Conservation (phyloP, 1,139 yeast genomes). For the Pichia inconspicua region DNA sequence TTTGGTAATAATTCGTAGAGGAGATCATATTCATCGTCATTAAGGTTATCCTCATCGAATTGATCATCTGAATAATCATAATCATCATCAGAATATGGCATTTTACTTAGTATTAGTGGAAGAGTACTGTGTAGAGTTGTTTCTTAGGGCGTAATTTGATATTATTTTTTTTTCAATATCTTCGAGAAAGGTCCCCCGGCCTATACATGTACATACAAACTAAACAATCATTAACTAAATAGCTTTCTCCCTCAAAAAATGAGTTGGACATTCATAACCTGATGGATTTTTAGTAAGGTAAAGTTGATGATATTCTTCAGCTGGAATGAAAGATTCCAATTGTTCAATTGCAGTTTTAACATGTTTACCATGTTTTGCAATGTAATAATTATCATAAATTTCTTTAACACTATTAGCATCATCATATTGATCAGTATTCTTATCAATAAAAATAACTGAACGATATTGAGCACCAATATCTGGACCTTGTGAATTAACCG, state of each 20-base stretch:
- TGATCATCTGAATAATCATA: slow-evolving; percentile 4
- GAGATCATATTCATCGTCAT: slow-evolving; percentile 15
- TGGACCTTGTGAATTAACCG: slow-evolving; percentile 62
- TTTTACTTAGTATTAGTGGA: too few relatives aligned
- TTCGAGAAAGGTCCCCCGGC: too few relatives aligned
- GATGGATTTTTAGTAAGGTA: slow-evolving; percentile 72
- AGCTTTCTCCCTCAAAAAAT: slow-evolving; percentile 44
- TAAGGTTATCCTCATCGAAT: slow-evolving; percentile 12
- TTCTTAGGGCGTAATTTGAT: not conserved
- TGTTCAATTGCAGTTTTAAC: slow-evolving; percentile 67
- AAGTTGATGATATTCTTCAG: slow-evolving; percentile 87
- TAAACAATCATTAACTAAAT: not conserved
- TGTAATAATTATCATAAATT: slow-evolving; percentile 38
- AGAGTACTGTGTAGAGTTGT: too few relatives aligned
- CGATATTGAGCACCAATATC: slow-evolving; percentile 82
- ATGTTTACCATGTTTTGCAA: slow-evolving; percentile 28
- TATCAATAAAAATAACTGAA: slow-evolving; percentile 61
- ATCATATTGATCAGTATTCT: slow-evolving; percentile 38
- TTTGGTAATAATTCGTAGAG: slow-evolving; percentile 13
- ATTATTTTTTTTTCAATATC: too few relatives aligned
- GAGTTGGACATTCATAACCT: slow-evolving; percentile 89
- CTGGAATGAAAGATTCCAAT: slow-evolving; percentile 70
- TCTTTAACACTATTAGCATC: slow-evolving; percentile 33
- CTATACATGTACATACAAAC: too few relatives aligned
- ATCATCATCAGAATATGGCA: slow-evolving; percentile 9